Evolutionary conservation across 495 filamentous ascomycete species (phyloP).

Genomic region (Aspergillus taichungensis): DNA sequence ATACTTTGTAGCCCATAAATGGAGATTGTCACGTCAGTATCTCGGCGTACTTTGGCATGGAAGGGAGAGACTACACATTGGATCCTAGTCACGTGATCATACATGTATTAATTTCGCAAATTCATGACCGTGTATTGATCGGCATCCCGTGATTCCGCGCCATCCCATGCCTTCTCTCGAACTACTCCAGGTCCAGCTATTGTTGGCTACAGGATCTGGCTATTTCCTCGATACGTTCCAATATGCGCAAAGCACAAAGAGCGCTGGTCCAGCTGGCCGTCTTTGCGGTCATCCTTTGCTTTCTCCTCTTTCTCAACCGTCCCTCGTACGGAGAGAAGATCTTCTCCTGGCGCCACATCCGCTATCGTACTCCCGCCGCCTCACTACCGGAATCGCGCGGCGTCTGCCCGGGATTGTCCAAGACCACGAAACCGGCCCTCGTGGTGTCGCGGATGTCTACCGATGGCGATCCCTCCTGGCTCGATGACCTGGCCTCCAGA

Average conservation of each 20-base stretch:
- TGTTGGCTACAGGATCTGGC: too few relatives aligned
- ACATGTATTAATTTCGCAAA: too few relatives aligned
- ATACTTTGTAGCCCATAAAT: too few relatives aligned
- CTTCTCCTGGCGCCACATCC: slow-evolving; percentile 30
- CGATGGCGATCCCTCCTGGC: slow-evolving; percentile 32
- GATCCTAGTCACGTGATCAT: too few relatives aligned
- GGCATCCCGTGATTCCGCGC: too few relatives aligned
- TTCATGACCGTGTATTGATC: too few relatives aligned
- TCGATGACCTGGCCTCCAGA: slow-evolving; percentile 16
- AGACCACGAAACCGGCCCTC: slow-evolving; percentile 27
- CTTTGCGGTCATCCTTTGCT: slow-evolving; percentile 19
- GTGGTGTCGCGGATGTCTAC: slow-evolving; percentile 26
- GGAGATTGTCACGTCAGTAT: too few relatives aligned
- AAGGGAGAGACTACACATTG: too few relatives aligned
- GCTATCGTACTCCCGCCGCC: slow-evolving; percentile 24
- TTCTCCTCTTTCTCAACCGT: slow-evolving; percentile 27
- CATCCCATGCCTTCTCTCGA: too few relatives aligned
- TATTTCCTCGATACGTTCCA: too few relatives aligned
- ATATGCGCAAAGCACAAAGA: slow-evolving; percentile 11
- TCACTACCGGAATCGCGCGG: slow-evolving; percentile 20
- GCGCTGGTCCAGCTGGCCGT: slow-evolving; percentile 20
- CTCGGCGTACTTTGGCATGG: too few relatives aligned
- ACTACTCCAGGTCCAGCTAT: too few relatives aligned
- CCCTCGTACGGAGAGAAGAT: slow-evolving; percentile 17
- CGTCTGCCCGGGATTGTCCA: slow-evolving; percentile 25